Evolutionary conservation across 1,284 basidiomycete species (phyloP).

Genomic region (Vanrija humicola): DNA sequence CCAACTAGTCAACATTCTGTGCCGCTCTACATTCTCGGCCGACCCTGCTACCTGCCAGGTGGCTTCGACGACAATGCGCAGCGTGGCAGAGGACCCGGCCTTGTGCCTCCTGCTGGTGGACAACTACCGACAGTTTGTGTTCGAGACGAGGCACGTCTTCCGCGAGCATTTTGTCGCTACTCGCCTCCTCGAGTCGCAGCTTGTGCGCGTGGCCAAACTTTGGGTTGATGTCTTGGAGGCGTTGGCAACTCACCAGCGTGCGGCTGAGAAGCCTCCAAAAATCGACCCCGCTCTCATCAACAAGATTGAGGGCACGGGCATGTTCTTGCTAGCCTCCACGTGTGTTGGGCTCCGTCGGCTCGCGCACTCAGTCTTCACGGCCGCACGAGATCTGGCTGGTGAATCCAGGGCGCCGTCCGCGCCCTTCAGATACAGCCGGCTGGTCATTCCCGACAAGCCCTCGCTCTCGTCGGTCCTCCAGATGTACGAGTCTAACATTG

Average conservation of each 20-base stretch:
- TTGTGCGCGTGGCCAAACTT: conserved; percentile 59
- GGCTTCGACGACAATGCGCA: conserved; percentile 64
- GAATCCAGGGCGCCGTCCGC: conserved; percentile 35
- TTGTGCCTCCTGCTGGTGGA: conserved; percentile 63
- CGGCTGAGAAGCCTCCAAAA: conserved; percentile 23
- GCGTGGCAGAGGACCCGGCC: conserved; percentile 64
- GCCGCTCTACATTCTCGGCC: conserved; percentile 76
- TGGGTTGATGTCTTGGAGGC: conserved; percentile 72
- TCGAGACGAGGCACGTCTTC: conserved; percentile 65
- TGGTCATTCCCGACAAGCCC: conserved; percentile 24
- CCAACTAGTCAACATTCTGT: conserved; percentile 69
- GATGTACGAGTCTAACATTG: conserved; percentile 28
- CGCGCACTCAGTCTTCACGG: conserved; percentile 28
- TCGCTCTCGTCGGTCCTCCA: conserved; percentile 27
- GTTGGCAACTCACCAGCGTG: conserved; percentile 59
- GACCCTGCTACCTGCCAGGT: conserved; percentile 70
- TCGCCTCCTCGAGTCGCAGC: conserved; percentile 61
- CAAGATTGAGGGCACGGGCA: conserved; percentile 64
- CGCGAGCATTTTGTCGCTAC: conserved; percentile 62
- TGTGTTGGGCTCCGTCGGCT: conserved; percentile 34
- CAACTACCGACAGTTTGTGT: conserved; percentile 71
- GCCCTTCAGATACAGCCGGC: conserved; percentile 39
- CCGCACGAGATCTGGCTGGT: conserved; percentile 37
- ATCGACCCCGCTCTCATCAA: conserved; percentile 44
- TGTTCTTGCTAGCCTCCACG: conserved; percentile 75